These are phyloP conservation scores for Escallonia rubra DNA, from an alignment of 129 eudicot genomes.

Conservation along the genomic window DNA sequence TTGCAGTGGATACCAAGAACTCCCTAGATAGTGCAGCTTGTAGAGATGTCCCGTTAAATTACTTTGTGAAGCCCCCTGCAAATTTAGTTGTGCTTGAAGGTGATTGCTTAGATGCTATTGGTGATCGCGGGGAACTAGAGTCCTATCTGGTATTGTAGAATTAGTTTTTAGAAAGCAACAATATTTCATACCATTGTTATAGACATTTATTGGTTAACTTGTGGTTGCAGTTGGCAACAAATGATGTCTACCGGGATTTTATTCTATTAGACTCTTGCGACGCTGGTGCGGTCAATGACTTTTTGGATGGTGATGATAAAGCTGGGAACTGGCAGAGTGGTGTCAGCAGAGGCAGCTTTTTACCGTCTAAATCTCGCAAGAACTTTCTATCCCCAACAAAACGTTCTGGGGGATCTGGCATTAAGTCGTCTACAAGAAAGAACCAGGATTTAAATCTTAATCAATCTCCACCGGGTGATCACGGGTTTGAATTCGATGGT, in stretches of 20 bases:
- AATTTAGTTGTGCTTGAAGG: slow-evolving; percentile 92
- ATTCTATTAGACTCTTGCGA: slow-evolving; percentile 76
- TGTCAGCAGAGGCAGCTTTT: slow-evolving; percentile 44
- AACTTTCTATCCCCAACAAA: slow-evolving; percentile 61
- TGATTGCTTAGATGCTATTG: slow-evolving; percentile 81
- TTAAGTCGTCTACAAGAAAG: slow-evolving; percentile 44
- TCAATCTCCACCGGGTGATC: slow-evolving; percentile 32
- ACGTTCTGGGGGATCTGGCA: slow-evolving; percentile 50
- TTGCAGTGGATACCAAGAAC: slow-evolving; percentile 78
- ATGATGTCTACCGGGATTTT: slow-evolving; percentile 76
- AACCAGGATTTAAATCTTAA: slow-evolving; percentile 26
- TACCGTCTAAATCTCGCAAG: slow-evolving; percentile 54
- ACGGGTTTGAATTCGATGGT: slow-evolving; percentile 27
- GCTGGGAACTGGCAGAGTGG: slow-evolving; percentile 30
- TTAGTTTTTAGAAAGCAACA: slow-evolving; percentile 1
- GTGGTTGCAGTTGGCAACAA: slow-evolving; percentile 71
- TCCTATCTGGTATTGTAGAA: slow-evolving; percentile 67
- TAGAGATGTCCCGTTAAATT: slow-evolving; percentile 32
- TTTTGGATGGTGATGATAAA: slow-evolving; percentile 37
- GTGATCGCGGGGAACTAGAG: slow-evolving; percentile 84
- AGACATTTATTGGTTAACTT: background rate
- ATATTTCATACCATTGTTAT: background rate
- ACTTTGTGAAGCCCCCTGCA: slow-evolving; percentile 83
- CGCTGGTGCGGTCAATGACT: slow-evolving; percentile 60
- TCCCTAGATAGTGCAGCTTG: slow-evolving; percentile 45